Conservation (phyloP, 495 filamentous ascomycete species). For the Melanomma pulvis-pyrius region DNA sequence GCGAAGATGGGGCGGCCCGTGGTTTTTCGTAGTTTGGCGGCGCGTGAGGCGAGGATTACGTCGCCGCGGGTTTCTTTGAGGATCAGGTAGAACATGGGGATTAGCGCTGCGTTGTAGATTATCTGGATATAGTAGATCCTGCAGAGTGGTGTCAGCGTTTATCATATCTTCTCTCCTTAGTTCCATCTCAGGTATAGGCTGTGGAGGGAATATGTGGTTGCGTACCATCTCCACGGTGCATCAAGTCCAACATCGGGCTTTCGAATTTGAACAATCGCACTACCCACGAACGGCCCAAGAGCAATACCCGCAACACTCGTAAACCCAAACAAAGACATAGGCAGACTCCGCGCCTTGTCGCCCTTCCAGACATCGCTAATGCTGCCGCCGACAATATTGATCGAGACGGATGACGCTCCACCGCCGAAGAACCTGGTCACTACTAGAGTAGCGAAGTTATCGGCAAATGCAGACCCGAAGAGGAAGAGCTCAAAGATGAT, state of each 20-base stretch:
- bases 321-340: slow-evolving; percentile 52
- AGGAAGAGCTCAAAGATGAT: slow-evolving; percentile 29
- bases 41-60: slow-evolving; percentile 14
- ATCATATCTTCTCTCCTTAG: neutral
- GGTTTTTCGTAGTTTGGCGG: slow-evolving; percentile 3
- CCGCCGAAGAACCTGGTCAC: slow-evolving; percentile 28
- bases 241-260: slow-evolving; percentile 8
- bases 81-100: slow-evolving; percentile 18
- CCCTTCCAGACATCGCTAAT: slow-evolving; percentile 53
- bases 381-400: slow-evolving; percentile 54
- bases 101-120: slow-evolving; percentile 22
- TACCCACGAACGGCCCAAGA: slow-evolving; percentile 28
- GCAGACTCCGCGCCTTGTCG: slow-evolving; percentile 48
- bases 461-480: slow-evolving; percentile 23
- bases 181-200: neutral
- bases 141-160: neutral
- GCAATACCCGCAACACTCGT: slow-evolving; percentile 28
- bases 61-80: slow-evolving; percentile 32
- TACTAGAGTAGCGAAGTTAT: slow-evolving; percentile 29
- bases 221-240: slow-evolving; percentile 25
- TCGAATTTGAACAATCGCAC: slow-evolving; percentile 15
- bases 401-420: slow-evolving; percentile 49
- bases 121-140: slow-evolving; percentile 28
- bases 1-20: slow-evolving; percentile 49
- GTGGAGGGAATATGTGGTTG: neutral